Base-by-base conservation (phyloP, 2,329 filamentous ascomycete species). In the Furcasterigmium sp. region DNA sequence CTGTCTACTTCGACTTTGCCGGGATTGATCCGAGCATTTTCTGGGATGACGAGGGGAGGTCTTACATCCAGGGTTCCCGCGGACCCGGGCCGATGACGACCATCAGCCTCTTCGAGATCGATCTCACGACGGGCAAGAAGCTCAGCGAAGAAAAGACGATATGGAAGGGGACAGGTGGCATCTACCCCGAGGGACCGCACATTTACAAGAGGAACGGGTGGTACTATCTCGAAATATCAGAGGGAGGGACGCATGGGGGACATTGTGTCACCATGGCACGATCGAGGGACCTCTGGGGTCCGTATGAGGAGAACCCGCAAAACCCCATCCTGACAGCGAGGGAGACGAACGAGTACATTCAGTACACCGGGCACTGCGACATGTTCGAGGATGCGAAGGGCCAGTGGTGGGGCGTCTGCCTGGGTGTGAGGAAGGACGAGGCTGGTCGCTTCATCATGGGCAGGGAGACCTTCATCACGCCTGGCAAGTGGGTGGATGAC, bases 11-110 rank as follows among this genome's bases (percentile, higher is more conserved):
- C 15, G 36, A 42, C 4, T 45, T 53, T 10, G 29, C 18, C 1
- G 48, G 51, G 17, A 56, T 56, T 42, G 78, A 82, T 40, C 72
- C 75, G 0, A 70, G 67, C 26, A 67, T 71, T 1, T 75, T 78
- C 50, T 81, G 75, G 70, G 72, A 80, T 39, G 67, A 69, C 2
- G 69, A 80, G 41, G 76, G 75, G 2, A 72, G 66, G 41, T 60
- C 68, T 0, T 81, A 79, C 46, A 67, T 76, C 3, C n/a, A 25
- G 17, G 11, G 38, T 21, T 1, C 21, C 30, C 25, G 21, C 23
- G 15, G 30, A 64, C 62, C 2, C 68, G 57, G 10, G 18, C 19
- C 19, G 8, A 8, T 14, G 3, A 8, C 17, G 8, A 46, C 39
- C 39, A 46, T 28, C 40, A 26, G 46, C 19, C 46, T 47, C 21